These are phyloP conservation scores for Melanogaster broomeanus DNA, from an alignment of 768 basidiomycete species.

Conservation along the genomic window DNA sequence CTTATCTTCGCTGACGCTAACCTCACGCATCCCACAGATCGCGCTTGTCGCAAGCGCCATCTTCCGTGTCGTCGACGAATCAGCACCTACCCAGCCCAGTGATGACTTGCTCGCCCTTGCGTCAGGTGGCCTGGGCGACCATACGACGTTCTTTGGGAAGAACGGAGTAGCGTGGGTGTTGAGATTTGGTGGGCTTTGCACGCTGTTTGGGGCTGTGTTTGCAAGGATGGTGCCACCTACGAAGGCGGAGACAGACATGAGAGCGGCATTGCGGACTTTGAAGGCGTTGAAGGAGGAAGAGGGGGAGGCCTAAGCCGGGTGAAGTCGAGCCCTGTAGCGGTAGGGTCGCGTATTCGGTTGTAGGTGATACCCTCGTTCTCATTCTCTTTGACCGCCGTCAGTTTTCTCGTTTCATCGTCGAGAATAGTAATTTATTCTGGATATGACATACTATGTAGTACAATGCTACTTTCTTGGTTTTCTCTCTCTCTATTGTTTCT, in stretches of 20 bases:
- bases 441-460: too few species aligned
- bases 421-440: too few species aligned
- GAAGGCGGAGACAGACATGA: slow-evolving; percentile 88
- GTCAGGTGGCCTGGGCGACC: slow-evolving; percentile 37
- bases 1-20: neutral
- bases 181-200: slow-evolving; percentile 87
- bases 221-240: slow-evolving; percentile 87
- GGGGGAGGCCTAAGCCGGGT: slow-evolving; percentile 40
- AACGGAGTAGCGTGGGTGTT: slow-evolving; percentile 94
- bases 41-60: slow-evolving; percentile 85
- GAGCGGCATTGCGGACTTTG: slow-evolving; percentile 78
- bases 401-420: too few species aligned
- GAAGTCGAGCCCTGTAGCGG: neutral
- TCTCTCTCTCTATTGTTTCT: too few species aligned
- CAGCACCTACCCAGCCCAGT: slow-evolving; percentile 10
- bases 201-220: slow-evolving; percentile 75
- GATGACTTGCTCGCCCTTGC: slow-evolving; percentile 22
- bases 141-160: slow-evolving; percentile 72
- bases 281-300: slow-evolving; percentile 67
- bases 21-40: slow-evolving; percentile 48
- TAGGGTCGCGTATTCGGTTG: neutral
- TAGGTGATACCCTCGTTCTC: neutral
- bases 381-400: too few species aligned
- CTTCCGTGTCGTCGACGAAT: slow-evolving; percentile 77
- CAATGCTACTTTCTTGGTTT: too few species aligned